Percentiles rank a stretch among this genome's conserved stretches.
phyloP scores from a whole-genome alignment of 2,329 filamentous ascomycete species.

The Colletotrichum nymphaeae region DNA sequence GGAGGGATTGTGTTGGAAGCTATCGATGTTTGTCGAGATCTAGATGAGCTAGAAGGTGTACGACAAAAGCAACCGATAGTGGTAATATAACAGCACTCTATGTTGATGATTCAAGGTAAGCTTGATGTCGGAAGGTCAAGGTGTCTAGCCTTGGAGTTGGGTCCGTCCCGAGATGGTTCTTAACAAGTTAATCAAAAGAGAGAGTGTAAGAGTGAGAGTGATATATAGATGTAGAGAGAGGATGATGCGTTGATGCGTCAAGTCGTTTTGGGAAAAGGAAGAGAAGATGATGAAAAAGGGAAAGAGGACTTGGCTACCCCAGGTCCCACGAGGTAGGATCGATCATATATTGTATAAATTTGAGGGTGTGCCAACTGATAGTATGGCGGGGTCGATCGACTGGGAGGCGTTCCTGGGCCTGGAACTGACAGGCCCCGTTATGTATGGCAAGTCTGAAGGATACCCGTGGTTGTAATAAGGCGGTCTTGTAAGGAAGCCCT shows the following conservation, averaged over 20 bases:
- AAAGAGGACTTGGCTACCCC: conserved; percentile 38
- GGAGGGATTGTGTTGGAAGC: not conserved
- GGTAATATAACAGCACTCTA: not conserved
- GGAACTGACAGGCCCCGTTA: conserved; percentile 53
- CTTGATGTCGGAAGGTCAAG: conserved; percentile 22
- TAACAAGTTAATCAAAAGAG: conserved; percentile 25
- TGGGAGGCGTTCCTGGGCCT: conserved; percentile 44
- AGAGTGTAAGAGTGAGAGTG: not conserved
- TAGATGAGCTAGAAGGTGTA: not conserved
- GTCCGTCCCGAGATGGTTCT: conserved; percentile 12
- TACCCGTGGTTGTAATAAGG: conserved; percentile 46
- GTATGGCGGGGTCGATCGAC: conserved; percentile 54
- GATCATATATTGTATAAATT: conserved; percentile 51
- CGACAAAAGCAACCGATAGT: not conserved
- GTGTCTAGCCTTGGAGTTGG: conserved; percentile 19
- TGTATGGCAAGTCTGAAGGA: conserved; percentile 50
- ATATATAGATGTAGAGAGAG: conserved; percentile 2
- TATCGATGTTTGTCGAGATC: not conserved
- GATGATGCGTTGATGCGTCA: conserved; percentile 26
- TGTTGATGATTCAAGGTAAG: conserved; percentile 18
- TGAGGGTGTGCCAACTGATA: conserved; percentile 49
- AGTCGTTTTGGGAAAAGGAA: conserved; percentile 40
- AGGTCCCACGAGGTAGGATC: conserved; percentile 41
- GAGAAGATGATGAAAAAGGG: conserved; percentile 39
- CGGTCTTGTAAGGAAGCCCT: conserved; percentile 51